Evolutionary conservation across 2,329 filamentous ascomycete genomes (phyloP).

Genomic region (Dothideomycetidae sp.): DNA sequence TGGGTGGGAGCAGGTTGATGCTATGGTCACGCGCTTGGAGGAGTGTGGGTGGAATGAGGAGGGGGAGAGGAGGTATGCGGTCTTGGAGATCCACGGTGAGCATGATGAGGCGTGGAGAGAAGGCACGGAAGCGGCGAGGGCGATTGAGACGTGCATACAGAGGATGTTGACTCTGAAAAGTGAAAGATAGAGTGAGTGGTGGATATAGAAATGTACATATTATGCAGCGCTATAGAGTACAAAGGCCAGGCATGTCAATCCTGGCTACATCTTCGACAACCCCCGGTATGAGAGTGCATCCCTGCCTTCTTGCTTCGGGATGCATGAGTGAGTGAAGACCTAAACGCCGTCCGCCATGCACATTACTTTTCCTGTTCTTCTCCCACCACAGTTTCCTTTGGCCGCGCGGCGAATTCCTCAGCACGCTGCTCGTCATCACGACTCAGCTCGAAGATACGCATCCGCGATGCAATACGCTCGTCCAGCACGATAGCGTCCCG

Average conservation of each 20-base stretch:
- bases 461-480: conserved; percentile 57
- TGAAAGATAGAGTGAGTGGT: no score
- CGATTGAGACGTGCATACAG: conserved; percentile 1
- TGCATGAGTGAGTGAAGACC: neutral
- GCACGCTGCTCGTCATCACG: conserved; percentile 57
- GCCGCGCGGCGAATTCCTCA: conserved; percentile 21
- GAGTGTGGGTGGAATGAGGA: conserved; percentile 26
- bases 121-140: conserved; percentile 37
- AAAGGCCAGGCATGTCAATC: no score
- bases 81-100: conserved; percentile 37
- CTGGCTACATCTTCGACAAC: no score
- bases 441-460: conserved; percentile 62
- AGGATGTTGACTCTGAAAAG: neutral
- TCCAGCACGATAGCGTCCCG: conserved; percentile 61
- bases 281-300: no score
- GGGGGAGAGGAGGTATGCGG: conserved; percentile 19
- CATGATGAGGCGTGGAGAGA: conserved; percentile 53
- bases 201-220: no score
- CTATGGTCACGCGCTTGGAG: conserved; percentile 38
- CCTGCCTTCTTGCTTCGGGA: neutral
- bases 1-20: conserved; percentile 42
- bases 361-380: neutral
- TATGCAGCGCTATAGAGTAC: no score
- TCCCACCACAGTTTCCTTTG: neutral
- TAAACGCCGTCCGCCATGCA: neutral